Conservation (phyloP, 805 yeast genomes). For the Isabelozyma gotoi region DNA sequence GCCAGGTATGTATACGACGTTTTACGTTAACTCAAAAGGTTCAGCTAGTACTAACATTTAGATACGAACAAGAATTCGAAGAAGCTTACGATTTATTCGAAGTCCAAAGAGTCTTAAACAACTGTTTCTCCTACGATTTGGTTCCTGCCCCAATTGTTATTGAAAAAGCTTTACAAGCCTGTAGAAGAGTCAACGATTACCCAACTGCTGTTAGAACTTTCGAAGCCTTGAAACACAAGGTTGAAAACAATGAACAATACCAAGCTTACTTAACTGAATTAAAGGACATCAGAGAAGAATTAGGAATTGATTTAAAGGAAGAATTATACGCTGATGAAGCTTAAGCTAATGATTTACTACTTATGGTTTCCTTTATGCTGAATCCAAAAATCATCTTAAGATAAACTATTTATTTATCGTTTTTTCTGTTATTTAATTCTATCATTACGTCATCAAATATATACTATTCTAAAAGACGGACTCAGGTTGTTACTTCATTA, state of each 20-base stretch:
- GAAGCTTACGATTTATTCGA: conserved; percentile 46
- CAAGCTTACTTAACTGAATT: conserved; percentile 94
- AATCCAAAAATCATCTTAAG: neutral
- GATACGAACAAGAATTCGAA: conserved; percentile 95
- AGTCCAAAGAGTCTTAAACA: conserved; percentile 86
- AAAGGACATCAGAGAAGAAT: conserved; percentile 85
- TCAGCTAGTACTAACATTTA: conserved; percentile 35
- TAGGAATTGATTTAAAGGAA: conserved; percentile 92
- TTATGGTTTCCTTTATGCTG: neutral
- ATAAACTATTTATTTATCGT: neutral
- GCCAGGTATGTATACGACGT: conserved; percentile 51
- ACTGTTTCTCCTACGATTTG: conserved; percentile 96
- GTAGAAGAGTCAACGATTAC: conserved; percentile 98
- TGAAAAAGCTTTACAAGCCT: conserved; percentile 94
- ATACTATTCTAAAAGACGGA: neutral
- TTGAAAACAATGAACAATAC: conserved; percentile 91
- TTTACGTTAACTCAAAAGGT: too few species aligned
- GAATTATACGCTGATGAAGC: conserved; percentile 57
- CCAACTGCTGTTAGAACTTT: conserved; percentile 98
- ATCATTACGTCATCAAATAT: conserved; percentile 5
- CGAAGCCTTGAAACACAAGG: conserved; percentile 95
- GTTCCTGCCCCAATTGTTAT: conserved; percentile 97
- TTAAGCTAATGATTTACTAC: conserved; percentile 11
- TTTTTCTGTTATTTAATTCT: neutral
- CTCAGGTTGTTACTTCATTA: neutral